These are phyloP conservation scores for Marvania coccoides DNA, from an alignment of 139 green algal species.

Conservation along the genomic window DNA sequence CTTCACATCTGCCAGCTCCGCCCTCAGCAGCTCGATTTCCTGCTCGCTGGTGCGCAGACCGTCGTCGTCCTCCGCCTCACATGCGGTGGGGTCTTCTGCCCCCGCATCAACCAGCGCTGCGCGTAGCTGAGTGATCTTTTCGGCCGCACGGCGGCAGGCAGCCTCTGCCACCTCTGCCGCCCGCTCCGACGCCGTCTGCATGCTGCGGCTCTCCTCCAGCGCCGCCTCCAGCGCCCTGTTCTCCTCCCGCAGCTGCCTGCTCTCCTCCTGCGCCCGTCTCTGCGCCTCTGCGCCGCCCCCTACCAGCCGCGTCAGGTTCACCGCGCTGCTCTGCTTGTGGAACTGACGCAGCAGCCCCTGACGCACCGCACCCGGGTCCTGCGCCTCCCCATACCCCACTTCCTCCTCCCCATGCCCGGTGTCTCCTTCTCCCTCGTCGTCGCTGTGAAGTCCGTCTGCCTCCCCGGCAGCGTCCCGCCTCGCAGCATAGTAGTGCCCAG, in stretches of 20 bases:
- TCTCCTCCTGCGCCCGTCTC: slow-evolving; percentile 23
- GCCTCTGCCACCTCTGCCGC: not conserved
- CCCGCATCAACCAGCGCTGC: not conserved
- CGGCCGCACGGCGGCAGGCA: slow-evolving; percentile 12
- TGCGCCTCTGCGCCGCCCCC: slow-evolving; percentile 11
- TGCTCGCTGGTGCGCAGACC: slow-evolving; percentile 13
- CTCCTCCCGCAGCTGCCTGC: slow-evolving; percentile 32
- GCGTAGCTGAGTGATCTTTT: slow-evolving; percentile 1
- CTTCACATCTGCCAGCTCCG: slow-evolving; percentile 19
- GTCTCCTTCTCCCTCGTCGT: slow-evolving; percentile 31
- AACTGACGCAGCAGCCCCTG: slow-evolving; percentile 28
- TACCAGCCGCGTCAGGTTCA: slow-evolving; percentile 26
- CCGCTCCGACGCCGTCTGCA: slow-evolving; percentile 10
- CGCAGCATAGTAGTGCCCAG: not conserved
- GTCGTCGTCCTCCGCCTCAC: not conserved
- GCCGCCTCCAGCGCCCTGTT: slow-evolving; percentile 11
- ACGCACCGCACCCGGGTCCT: slow-evolving; percentile 3
- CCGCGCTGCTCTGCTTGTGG: slow-evolving; percentile 23
- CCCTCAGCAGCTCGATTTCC: slow-evolving; percentile 16
- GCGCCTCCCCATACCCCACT: not conserved
- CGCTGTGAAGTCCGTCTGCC: slow-evolving; percentile 5
- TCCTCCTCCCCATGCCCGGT: slow-evolving; percentile 16
- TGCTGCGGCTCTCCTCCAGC: slow-evolving; percentile 24
- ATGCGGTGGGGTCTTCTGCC: not conserved
- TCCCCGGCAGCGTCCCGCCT: not conserved